These are phyloP conservation scores for Strobilomyces dryophilus DNA, from an alignment of 768 basidiomycete genomes.

Conservation along the genomic window DNA sequence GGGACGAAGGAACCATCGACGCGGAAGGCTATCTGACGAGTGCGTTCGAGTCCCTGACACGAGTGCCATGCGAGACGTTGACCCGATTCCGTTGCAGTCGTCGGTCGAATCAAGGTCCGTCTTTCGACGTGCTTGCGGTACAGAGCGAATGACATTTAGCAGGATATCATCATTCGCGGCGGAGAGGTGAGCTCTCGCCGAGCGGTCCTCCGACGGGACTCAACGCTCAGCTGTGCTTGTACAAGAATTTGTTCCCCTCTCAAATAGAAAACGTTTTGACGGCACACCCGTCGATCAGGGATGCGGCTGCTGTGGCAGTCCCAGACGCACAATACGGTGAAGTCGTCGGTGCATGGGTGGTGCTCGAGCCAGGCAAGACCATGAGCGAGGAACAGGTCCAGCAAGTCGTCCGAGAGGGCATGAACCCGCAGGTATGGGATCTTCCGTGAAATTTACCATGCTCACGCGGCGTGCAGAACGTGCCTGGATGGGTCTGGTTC, in stretches of 20 bases:
- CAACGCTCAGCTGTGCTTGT: background rate
- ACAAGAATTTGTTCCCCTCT: slow-evolving; percentile 77
- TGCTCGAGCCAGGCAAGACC: slow-evolving; percentile 37
- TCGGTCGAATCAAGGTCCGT: slow-evolving; percentile 72
- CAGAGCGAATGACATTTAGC: slow-evolving; percentile 1
- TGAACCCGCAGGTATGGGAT: slow-evolving; percentile 74
- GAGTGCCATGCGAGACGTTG: background rate
- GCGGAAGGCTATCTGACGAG: slow-evolving; percentile 74
- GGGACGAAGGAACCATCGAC: slow-evolving; percentile 79
- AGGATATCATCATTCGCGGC: slow-evolving; percentile 90
- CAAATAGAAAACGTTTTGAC: slow-evolving; percentile 78
- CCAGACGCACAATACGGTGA: slow-evolving; percentile 69
- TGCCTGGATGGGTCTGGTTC: slow-evolving; percentile 83
- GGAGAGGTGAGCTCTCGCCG: slow-evolving; percentile 55
- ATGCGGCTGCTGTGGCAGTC: slow-evolving; percentile 72
- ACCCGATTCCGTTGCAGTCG: slow-evolving; percentile 42
- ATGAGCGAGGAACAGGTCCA: slow-evolving; percentile 52
- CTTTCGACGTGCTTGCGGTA: background rate
- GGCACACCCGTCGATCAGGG: slow-evolving; percentile 52
- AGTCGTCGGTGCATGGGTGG: slow-evolving; percentile 78
- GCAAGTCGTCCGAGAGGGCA: slow-evolving; percentile 45
- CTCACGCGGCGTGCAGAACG: slow-evolving; percentile 46
- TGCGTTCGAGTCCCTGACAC: slow-evolving; percentile 36
- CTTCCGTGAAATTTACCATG: background rate
- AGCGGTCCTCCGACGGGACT: background rate